Conservation (phyloP, 2,329 filamentous ascomycete species). For the Aureobasidium melanogenum region DNA sequence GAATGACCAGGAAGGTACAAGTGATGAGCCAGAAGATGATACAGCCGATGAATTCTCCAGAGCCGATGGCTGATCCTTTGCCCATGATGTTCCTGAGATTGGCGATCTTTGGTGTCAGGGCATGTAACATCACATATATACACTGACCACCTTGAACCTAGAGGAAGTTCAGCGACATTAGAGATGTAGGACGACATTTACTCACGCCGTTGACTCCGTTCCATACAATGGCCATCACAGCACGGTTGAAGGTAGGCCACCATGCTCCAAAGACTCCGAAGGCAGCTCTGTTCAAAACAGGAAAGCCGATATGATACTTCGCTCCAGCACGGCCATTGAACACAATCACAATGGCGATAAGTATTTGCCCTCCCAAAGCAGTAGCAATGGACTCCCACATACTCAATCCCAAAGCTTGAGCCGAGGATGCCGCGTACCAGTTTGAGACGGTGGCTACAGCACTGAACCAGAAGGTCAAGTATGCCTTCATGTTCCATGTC, state of each 20-base stretch:
- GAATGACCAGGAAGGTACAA: neutral
- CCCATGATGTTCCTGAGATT: slow-evolving; percentile 6
- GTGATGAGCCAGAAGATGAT: slow-evolving; percentile 4
- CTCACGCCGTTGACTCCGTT: slow-evolving; percentile 21
- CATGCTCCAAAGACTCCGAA: slow-evolving; percentile 38
- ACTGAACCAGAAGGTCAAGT: neutral
- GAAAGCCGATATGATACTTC: slow-evolving; percentile 36
- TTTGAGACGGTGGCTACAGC: neutral
- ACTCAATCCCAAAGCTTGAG: slow-evolving; percentile 27
- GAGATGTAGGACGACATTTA: neutral
- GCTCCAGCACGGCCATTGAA: slow-evolving; percentile 37
- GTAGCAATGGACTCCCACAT: slow-evolving; percentile 39
- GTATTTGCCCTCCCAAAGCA: slow-evolving; percentile 31
- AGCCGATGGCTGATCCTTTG: neutral
- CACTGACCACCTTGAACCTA: slow-evolving; percentile 1
- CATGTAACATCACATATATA: slow-evolving; percentile 2
- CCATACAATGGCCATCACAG: slow-evolving; percentile 39
- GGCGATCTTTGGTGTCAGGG: neutral
- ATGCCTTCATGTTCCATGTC: neutral
- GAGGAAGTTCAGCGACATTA: neutral
- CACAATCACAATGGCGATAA: slow-evolving; percentile 34
- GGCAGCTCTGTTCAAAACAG: slow-evolving; percentile 33
- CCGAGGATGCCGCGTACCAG: neutral
- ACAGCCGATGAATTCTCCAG: neutral
- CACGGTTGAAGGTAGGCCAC: slow-evolving; percentile 38